Percentiles rank a stretch among this genome's conserved stretches.
Conservation (phyloP, 345 rosid genomes). For the Salix purpurea region DNA sequence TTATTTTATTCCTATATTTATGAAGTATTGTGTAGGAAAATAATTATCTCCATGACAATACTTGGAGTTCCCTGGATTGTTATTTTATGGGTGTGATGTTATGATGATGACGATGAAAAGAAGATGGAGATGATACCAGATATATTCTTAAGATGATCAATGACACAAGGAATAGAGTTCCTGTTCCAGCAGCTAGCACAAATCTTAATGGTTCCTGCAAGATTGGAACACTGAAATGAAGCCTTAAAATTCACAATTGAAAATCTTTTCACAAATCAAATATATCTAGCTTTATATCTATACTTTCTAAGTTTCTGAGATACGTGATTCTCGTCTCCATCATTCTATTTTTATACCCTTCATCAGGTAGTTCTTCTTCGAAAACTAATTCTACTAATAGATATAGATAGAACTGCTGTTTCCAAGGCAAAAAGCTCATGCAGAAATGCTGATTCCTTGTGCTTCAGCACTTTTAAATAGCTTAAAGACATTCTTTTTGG, state of each 20-base stretch:
- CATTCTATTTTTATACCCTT: not conserved
- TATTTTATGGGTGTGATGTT: too few relatives aligned
- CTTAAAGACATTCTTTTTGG: too few relatives aligned
- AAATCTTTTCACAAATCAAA: not conserved
- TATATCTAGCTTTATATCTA: not conserved
- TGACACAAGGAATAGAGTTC: constrained; percentile 80
- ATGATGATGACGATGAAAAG: not conserved
- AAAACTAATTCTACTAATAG: too few relatives aligned
- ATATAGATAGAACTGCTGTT: too few relatives aligned
- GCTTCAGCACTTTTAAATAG: too few relatives aligned
- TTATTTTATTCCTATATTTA: too few relatives aligned
- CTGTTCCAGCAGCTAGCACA: constrained; percentile 85
- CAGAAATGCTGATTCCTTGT: too few relatives aligned
- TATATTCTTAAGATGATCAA: constrained; percentile 76
- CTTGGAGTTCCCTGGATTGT: too few relatives aligned
- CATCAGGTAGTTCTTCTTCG: too few relatives aligned
- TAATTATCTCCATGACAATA: too few relatives aligned
- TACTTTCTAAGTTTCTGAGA: not conserved
- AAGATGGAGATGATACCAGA: constrained; percentile 47
- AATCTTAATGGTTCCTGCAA: constrained; percentile 86
- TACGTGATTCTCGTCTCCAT: not conserved
- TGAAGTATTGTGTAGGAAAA: too few relatives aligned
- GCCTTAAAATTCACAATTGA: not conserved
- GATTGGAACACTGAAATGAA: not conserved
- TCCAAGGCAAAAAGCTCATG: too few relatives aligned